phyloP scores from a whole-genome alignment of 495 filamentous ascomycete species.

The Penicillium silybi region DNA sequence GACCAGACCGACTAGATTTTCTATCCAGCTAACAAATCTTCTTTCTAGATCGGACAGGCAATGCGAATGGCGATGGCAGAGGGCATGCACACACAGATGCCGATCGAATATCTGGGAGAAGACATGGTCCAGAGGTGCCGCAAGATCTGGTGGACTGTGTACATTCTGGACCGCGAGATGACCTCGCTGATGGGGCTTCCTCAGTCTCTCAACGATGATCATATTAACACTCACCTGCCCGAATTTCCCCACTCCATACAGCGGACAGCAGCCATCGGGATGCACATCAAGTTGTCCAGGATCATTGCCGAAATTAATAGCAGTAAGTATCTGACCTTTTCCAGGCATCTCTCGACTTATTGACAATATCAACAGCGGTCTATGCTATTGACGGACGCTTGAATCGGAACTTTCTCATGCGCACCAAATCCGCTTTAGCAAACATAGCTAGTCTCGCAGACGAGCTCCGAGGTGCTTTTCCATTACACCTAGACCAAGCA shows the following conservation, averaged over 20 bases:
- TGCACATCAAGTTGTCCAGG: constrained; percentile 41
- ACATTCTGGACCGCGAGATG: constrained; percentile 43
- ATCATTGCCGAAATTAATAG: constrained; percentile 39
- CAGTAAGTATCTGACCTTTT: constrained; percentile 21
- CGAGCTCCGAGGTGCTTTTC: constrained; percentile 32
- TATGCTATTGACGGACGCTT: constrained; percentile 43
- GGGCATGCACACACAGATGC: constrained; percentile 45
- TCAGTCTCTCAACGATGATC: constrained; percentile 34
- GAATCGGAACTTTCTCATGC: constrained; percentile 36
- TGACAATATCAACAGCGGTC: constrained; percentile 27
- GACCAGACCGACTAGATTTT: background rate
- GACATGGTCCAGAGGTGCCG: constrained; percentile 33
- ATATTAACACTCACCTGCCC: constrained; percentile 34
- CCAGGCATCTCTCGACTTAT: background rate
- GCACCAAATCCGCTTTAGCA: constrained; percentile 37
- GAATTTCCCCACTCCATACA: constrained; percentile 29
- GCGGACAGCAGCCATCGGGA: constrained; percentile 31
- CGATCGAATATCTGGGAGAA: constrained; percentile 29
- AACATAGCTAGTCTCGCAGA: constrained; percentile 36
- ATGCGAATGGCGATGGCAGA: constrained; percentile 39
- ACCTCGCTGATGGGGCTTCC: constrained; percentile 43
- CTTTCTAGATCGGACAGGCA: constrained; percentile 40
- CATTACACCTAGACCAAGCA: constrained; percentile 30
- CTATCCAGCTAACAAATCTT: background rate
- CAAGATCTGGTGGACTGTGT: constrained; percentile 46